A percentile compares a stretch with the other conserved stretches of the same genome.
Evolutionary conservation across 2,329 filamentous ascomycete genomes (phyloP).

Genomic region (Daldinia eschscholtzii): DNA sequence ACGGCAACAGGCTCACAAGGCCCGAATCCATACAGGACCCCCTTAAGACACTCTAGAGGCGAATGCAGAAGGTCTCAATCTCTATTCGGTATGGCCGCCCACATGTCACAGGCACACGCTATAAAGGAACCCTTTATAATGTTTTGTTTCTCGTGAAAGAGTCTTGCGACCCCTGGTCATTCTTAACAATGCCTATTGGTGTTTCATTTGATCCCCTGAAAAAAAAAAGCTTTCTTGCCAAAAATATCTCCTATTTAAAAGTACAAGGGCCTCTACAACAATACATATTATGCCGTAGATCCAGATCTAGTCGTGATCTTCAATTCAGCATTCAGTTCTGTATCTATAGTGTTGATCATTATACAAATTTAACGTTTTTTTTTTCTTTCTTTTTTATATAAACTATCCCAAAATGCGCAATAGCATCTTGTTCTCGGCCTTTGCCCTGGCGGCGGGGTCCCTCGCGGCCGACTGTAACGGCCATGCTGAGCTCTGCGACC

Average conservation of each 20-base stretch:
- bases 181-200: constrained; percentile 25
- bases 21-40: constrained; percentile 26
- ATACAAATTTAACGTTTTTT: constrained; percentile 11
- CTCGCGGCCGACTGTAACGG: constrained; percentile 66
- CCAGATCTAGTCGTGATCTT: constrained; percentile 16
- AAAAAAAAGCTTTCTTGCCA: constrained; percentile 10
- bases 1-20: constrained; percentile 29
- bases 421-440: constrained; percentile 32
- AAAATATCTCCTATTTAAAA: constrained; percentile 32
- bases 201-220: constrained; percentile 22
- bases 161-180: constrained; percentile 40
- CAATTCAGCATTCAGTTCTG: constrained; percentile 24
- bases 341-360: constrained; percentile 14
- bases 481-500: constrained; percentile 65
- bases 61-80: constrained; percentile 39
- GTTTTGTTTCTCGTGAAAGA: constrained; percentile 28
- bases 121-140: constrained; percentile 24
- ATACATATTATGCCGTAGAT: constrained; percentile 17
- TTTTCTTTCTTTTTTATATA: not conserved
- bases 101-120: constrained; percentile 37
- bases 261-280: constrained; percentile 3
- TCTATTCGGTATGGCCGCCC: constrained; percentile 30
- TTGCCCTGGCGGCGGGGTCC: constrained; percentile 44
- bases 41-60: constrained; percentile 32
- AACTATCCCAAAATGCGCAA: constrained; percentile 38